phyloP scores from a whole-genome alignment of 1,284 basidiomycete genomes.

The Pseudozyma sp. region DNA sequence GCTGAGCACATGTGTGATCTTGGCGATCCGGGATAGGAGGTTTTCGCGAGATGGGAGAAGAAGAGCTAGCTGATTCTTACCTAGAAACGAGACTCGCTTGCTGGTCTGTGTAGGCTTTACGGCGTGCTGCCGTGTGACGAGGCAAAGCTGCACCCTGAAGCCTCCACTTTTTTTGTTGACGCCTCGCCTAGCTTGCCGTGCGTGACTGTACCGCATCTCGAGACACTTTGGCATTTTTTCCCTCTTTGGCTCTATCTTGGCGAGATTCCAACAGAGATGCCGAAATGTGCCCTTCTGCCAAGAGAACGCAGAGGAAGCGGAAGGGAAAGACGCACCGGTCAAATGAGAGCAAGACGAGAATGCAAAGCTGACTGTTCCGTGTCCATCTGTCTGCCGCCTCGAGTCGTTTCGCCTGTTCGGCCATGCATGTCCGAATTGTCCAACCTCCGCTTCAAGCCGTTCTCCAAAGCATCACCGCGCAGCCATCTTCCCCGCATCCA shows the following conservation, averaged over 20 bases:
- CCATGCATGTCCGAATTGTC: conserved; percentile 27
- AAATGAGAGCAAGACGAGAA: background rate
- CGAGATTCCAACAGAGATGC: no score
- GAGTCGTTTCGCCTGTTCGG: conserved; percentile 2
- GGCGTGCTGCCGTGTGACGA: background rate
- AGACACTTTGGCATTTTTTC: no score
- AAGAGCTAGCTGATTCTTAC: no score
- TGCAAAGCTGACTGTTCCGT: background rate
- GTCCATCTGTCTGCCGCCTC: background rate
- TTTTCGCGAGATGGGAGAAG: no score
- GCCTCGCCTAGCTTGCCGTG: background rate
- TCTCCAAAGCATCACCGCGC: background rate
- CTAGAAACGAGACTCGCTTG: no score
- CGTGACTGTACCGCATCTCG: conserved; percentile 19
- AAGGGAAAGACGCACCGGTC: background rate
- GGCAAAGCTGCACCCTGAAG: background rate
- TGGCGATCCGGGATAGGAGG: no score
- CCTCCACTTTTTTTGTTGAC: background rate
- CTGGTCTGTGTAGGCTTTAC: no score
- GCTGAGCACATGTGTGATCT: no score
- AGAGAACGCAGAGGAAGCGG: background rate
- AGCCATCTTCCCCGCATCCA: conserved; percentile 1
- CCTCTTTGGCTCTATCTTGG: no score
- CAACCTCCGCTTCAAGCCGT: conserved; percentile 34
- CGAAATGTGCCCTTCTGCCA: no score